Evolutionary conservation across 305 asterid genomes (phyloP).

Genomic region (Ajuga reptans): DNA sequence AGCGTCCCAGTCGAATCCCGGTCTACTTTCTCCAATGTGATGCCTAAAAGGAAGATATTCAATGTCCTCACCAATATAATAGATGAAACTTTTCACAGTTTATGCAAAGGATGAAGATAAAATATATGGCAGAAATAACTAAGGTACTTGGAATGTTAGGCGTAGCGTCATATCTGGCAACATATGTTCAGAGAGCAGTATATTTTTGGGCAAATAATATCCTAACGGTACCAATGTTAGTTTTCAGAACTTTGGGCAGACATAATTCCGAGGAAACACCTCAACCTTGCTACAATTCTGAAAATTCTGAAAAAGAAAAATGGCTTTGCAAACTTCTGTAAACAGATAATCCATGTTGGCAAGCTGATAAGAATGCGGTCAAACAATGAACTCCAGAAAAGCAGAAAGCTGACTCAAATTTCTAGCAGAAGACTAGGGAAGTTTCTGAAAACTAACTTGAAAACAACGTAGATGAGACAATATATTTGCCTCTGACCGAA

Average conservation of each 20-base stretch:
- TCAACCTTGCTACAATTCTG: background rate
- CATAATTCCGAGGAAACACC: background rate
- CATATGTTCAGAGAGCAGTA: background rate
- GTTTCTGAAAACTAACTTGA: background rate
- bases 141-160: background rate
- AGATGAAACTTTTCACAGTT: background rate
- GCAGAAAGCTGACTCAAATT: background rate
- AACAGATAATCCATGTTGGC: background rate
- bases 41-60: constrained; percentile 37
- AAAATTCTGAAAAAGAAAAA: background rate
- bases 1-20: constrained; percentile 49
- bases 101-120: background rate
- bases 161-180: background rate
- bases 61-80: constrained; percentile 4
- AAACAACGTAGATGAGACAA: background rate
- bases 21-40: constrained; percentile 48
- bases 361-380: background rate
- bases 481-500: background rate
- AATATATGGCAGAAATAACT: background rate
- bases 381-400: background rate
- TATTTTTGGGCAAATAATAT: background rate
- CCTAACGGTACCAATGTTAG: background rate
- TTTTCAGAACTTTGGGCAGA: background rate
- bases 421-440: background rate
- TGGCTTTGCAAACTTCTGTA: background rate